Evolutionary conservation across 2,329 filamentous ascomycete genomes (phyloP).

Genomic region (Chrysoporthe austroafricana): DNA sequence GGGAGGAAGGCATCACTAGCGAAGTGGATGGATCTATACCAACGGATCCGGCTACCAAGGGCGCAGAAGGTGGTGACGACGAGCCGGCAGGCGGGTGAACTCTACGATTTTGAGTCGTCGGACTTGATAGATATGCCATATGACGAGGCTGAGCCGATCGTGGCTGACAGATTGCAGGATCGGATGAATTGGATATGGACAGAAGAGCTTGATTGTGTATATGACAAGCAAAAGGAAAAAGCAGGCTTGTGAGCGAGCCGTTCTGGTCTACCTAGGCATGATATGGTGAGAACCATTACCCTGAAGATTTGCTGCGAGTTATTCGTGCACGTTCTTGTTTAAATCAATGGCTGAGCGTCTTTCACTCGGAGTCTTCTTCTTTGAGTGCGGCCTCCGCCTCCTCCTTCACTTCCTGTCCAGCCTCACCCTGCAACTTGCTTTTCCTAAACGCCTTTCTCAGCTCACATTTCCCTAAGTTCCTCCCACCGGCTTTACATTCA

Average conservation of each 20-base stretch:
- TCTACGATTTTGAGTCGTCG: slow-evolving; percentile 39
- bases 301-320: neutral
- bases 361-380: slow-evolving; percentile 10
- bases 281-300: neutral
- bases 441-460: slow-evolving; percentile 45
- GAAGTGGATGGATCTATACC: slow-evolving; percentile 35
- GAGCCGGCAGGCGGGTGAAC: slow-evolving; percentile 36
- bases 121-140: slow-evolving; percentile 39
- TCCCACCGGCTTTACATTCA: slow-evolving; percentile 51
- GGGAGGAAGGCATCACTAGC: slow-evolving; percentile 9
- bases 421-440: slow-evolving; percentile 33
- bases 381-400: slow-evolving; percentile 25
- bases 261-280: neutral
- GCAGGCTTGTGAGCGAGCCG: neutral
- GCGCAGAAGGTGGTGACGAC: slow-evolving; percentile 38
- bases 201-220: slow-evolving; percentile 38
- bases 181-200: slow-evolving; percentile 40
- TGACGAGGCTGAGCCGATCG: slow-evolving; percentile 41
- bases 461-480: slow-evolving; percentile 44
- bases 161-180: slow-evolving; percentile 35
- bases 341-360: neutral
- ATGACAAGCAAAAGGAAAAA: slow-evolving; percentile 22
- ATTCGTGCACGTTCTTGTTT: neutral
- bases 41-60: slow-evolving; percentile 36
- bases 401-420: slow-evolving; percentile 18